Conservation (phyloP, 352 stramenopile species). For the Globisporangium nodosum region DNA sequence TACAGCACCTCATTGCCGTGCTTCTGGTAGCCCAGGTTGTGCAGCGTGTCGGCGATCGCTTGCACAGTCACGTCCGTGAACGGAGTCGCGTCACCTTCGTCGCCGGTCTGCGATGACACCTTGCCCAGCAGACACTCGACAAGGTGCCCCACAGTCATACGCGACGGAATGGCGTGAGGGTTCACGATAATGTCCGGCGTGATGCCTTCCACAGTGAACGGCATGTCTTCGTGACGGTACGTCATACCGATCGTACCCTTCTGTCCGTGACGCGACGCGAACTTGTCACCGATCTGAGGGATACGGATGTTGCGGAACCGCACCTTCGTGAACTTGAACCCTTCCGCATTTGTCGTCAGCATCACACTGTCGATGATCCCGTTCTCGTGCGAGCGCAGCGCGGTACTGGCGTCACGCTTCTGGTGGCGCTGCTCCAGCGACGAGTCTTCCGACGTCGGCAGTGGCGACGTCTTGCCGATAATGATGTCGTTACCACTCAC, state of each 20-base stretch:
- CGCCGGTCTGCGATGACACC: constrained; percentile 94
- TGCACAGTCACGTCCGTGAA: constrained; percentile 98
- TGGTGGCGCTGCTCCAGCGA: constrained; percentile 88
- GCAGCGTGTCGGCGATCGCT: constrained; percentile 93
- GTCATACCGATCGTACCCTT: constrained; percentile 99
- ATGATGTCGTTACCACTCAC: constrained; percentile 98
- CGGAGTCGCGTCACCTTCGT: constrained; percentile 98
- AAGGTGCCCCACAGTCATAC: constrained; percentile 99
- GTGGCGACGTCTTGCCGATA: constrained; percentile 97
- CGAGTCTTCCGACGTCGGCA: constrained; percentile 74
- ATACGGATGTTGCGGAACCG: constrained; percentile 98
- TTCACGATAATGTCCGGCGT: constrained; percentile 99
- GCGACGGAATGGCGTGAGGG: constrained; percentile 99
- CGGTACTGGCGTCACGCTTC: constrained; percentile 96
- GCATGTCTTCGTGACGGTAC: constrained; percentile 99
- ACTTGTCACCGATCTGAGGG: constrained; percentile 99
- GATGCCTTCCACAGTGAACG: constrained; percentile 98
- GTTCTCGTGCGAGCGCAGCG: constrained; percentile 97
- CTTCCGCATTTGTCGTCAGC: constrained; percentile 96
- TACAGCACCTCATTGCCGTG: constrained; percentile 99
- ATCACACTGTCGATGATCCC: constrained; percentile 99
- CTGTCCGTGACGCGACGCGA: constrained; percentile 90
- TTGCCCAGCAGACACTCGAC: constrained; percentile 99
- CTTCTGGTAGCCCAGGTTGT: constrained; percentile 98
- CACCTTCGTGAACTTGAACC: constrained; percentile 97